Percentiles rank a stretch among this genome's conserved stretches.
Conservation (phyloP, 2,329 filamentous ascomycete species). For the Aureobasidium sp. region DNA sequence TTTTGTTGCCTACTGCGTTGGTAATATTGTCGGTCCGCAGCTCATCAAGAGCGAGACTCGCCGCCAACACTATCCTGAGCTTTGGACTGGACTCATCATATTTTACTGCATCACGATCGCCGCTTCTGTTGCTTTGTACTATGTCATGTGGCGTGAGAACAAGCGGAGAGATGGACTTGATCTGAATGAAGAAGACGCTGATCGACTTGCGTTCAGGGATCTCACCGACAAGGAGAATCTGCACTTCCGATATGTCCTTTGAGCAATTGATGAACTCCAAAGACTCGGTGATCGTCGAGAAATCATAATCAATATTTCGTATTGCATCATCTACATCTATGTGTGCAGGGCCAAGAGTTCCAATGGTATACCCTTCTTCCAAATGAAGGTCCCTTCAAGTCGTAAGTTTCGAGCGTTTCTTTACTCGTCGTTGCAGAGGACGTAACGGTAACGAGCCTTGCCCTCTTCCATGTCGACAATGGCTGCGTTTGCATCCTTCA, state of each 20-base stretch:
- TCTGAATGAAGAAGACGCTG: constrained; percentile 52
- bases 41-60: constrained; percentile 60
- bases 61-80: constrained; percentile 56
- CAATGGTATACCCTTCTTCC: not conserved
- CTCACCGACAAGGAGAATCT: constrained; percentile 51
- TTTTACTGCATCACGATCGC: constrained; percentile 60
- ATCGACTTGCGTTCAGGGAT: constrained; percentile 51
- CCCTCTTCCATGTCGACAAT: constrained; percentile 49
- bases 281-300: no score
- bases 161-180: constrained; percentile 39
- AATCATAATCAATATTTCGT: not conserved
- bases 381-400: not conserved
- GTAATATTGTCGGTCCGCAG: constrained; percentile 69
- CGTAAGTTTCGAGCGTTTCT: not conserved
- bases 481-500: constrained; percentile 49
- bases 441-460: constrained; percentile 39
- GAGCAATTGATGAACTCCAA: not conserved
- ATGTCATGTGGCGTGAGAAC: constrained; percentile 53
- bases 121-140: constrained; percentile 47
- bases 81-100: constrained; percentile 62
- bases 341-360: not conserved
- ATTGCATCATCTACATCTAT: not conserved
- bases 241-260: constrained; percentile 41
- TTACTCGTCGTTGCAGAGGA: constrained; percentile 27
- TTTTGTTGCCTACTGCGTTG: constrained; percentile 66